Evolutionary conservation across 257 asterid species (phyloP).

Genomic region (Striga asiatica): DNA sequence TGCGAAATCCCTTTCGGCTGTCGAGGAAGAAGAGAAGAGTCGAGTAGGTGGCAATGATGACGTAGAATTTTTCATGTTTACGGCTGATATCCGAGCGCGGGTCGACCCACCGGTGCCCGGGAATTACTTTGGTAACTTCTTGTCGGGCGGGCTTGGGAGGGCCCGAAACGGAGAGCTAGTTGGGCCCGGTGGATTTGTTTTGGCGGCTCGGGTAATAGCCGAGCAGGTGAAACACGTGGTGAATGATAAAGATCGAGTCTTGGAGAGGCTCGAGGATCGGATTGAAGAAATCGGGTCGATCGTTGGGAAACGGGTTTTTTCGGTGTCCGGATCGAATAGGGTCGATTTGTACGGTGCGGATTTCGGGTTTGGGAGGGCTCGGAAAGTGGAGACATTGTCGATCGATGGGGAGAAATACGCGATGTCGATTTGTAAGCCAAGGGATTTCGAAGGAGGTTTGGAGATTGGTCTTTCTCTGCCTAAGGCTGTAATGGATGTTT

Average conservation of each 20-base stretch:
- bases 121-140: conserved; percentile 25
- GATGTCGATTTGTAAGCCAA: conserved; percentile 18
- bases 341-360: conserved; percentile 17
- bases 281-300: accelerated
- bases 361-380: conserved; percentile 23
- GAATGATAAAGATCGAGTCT: conserved; percentile 7
- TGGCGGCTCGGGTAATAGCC: conserved; percentile 18
- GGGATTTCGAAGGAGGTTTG: conserved; percentile 19
- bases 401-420: conserved; percentile 5
- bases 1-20: conserved; percentile 15
- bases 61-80: conserved; percentile 18
- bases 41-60: background rate
- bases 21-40: background rate
- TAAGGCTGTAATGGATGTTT: conserved; percentile 19
- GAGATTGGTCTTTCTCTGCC: conserved; percentile 24
- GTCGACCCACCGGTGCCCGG: conserved; percentile 18
- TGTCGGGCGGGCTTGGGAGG: conserved; percentile 10
- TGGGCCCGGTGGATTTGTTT: conserved; percentile 18
- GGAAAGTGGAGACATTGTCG: conserved; percentile 12
- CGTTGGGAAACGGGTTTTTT: accelerated
- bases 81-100: conserved; percentile 22
- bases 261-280: conserved; percentile 6
- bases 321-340: conserved; percentile 18
- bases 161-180: background rate
- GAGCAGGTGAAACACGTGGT: conserved; percentile 14